Evolutionary conservation across 306 rosid genomes (phyloP).

Genomic region (Cucumis sativus): Cucumber_9930_V3 NC_026659.2:23825501-23826000

Average conservation of each 20-base stretch:
- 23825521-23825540: slow-evolving; percentile 59
- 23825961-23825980: slow-evolving; percentile 90
- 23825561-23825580: slow-evolving; percentile 63
- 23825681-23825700: slow-evolving; percentile 40
- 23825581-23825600: slow-evolving; percentile 77
- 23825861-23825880: not conserved
- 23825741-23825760: slow-evolving; percentile 92
- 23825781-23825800: slow-evolving; percentile 89
- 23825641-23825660: slow-evolving; percentile 2
- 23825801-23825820: slow-evolving; percentile 70
- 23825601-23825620: slow-evolving; percentile 71
- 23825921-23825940: slow-evolving; percentile 11
- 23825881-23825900: not conserved
- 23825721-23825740: slow-evolving; percentile 51
- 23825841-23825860: slow-evolving; percentile 43
- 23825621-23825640: slow-evolving; percentile 39
- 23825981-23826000: slow-evolving; percentile 96
- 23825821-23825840: slow-evolving; percentile 61
- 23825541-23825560: slow-evolving; percentile 45
- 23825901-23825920: slow-evolving; percentile 7
- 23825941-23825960: slow-evolving; percentile 76
- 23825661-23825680: not conserved
- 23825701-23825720: slow-evolving; percentile 89
- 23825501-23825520: slow-evolving; percentile 61
- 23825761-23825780: slow-evolving; percentile 89